phyloP scores from a whole-genome alignment of 805 yeast species.

The Yamadazyma tumulicola region DNA sequence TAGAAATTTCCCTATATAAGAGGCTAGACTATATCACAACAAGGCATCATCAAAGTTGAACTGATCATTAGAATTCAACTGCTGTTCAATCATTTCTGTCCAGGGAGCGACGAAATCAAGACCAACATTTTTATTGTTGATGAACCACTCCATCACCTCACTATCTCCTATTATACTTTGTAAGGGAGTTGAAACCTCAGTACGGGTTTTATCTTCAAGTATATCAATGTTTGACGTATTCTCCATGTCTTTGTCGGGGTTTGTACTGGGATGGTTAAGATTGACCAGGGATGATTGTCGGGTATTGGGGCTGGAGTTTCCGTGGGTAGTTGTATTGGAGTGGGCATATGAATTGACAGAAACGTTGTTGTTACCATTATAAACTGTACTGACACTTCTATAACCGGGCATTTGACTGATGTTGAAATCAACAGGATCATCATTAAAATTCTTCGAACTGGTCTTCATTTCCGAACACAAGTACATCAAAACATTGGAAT shows the following conservation, averaged over 20 bases:
- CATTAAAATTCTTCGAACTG: slow-evolving; percentile 26
- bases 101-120: slow-evolving; percentile 63
- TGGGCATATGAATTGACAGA: not conserved
- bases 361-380: not conserved
- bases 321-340: not conserved
- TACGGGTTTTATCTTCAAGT: slow-evolving; percentile 1
- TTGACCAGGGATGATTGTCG: not conserved
- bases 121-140: slow-evolving; percentile 36
- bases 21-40: not conserved
- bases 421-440: slow-evolving; percentile 7
- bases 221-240: slow-evolving; percentile 2
- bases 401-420: slow-evolving; percentile 1
- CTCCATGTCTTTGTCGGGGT: slow-evolving; percentile 2
- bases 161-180: slow-evolving; percentile 30
- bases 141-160: slow-evolving; percentile 44
- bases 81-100: slow-evolving; percentile 77
- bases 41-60: slow-evolving; percentile 25
- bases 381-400: not conserved
- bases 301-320: not conserved
- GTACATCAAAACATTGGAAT: slow-evolving; percentile 72
- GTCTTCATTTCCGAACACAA: slow-evolving; percentile 71
- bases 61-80: slow-evolving; percentile 38
- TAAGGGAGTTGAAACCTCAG: slow-evolving; percentile 13
- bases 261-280: slow-evolving; percentile 1
- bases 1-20: slow-evolving; percentile 3